Evolutionary conservation across 129 eudicot genomes (phyloP).

Genomic region (Pseudognaphalium luteoalbum): DNA sequence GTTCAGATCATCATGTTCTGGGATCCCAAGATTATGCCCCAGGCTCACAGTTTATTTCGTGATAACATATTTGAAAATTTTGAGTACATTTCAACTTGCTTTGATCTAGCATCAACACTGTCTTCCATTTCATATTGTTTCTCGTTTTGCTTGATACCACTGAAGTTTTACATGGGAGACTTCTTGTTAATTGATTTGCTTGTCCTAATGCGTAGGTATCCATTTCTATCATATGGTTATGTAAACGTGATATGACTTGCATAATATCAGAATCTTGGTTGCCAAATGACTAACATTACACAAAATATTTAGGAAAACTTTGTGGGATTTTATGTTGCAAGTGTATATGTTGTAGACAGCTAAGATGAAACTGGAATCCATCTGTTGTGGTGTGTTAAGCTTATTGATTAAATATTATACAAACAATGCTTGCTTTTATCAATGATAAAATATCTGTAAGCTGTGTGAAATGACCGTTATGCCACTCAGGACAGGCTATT

Average conservation of each 20-base stretch:
- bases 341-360: too few species aligned
- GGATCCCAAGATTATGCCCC: background rate
- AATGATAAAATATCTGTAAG: background rate
- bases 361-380: too few species aligned
- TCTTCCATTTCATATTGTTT: background rate
- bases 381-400: too few species aligned
- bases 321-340: background rate
- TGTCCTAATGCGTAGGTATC: background rate
- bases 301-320: background rate
- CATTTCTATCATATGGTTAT: background rate
- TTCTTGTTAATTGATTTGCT: background rate
- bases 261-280: background rate
- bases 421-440: background rate
- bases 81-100: slow-evolving; percentile 5
- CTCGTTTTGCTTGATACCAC: background rate
- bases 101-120: background rate
- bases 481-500: slow-evolving; percentile 4
- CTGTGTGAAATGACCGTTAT: slow-evolving; percentile 3
- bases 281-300: background rate
- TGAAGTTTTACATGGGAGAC: background rate
- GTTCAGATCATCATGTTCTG: slow-evolving; percentile 19
- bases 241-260: background rate
- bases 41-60: slow-evolving; percentile 4
- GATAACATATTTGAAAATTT: background rate
- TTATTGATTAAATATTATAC: background rate